Evolutionary conservation across 2,329 filamentous ascomycete species (phyloP).

Genomic region (Trematosphaeria pertusa): DNA sequence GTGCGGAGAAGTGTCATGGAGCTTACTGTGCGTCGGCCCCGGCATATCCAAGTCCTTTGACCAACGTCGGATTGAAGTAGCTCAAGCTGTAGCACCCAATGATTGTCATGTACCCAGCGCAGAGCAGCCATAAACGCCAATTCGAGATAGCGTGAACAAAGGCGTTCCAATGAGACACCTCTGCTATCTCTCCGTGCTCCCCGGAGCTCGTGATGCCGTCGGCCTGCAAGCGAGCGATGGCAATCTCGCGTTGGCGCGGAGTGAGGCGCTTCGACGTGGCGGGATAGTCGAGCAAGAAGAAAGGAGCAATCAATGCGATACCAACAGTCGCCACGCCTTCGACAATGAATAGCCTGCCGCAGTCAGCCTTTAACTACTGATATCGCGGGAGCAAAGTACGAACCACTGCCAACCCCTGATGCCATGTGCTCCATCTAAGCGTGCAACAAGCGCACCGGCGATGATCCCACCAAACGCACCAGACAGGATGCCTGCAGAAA

Average conservation of each 20-base stretch:
- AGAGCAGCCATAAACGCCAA: constrained; percentile 31
- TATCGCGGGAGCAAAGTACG: too few relatives aligned
- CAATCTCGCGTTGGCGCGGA: constrained; percentile 50
- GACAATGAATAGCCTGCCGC: constrained; percentile 30
- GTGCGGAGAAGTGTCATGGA: not conserved
- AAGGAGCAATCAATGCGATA: constrained; percentile 28
- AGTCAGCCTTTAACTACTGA: not conserved
- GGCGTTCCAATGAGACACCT: constrained; percentile 27
- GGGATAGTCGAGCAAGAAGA: constrained; percentile 33
- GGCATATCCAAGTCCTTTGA: constrained; percentile 27
- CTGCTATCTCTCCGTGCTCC: constrained; percentile 22
- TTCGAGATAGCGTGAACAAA: constrained; percentile 28
- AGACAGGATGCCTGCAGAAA: constrained; percentile 28
- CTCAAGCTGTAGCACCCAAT: constrained; percentile 33
- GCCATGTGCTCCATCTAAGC: constrained; percentile 25
- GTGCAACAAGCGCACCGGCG: constrained; percentile 26
- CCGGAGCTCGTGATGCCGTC: constrained; percentile 28
- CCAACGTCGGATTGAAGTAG: constrained; percentile 33
- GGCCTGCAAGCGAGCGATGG: constrained; percentile 33
- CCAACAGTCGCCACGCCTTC: constrained; percentile 32
- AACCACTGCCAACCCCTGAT: constrained; percentile 32
- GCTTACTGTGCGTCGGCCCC: constrained; percentile 28
- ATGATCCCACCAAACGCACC: constrained; percentile 33
- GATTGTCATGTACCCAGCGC: constrained; percentile 34
- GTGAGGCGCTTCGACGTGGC: constrained; percentile 52